These are phyloP conservation scores for Talaromyces stipitatus DNA, from an alignment of 495 filamentous ascomycete genomes.

Conservation along the genomic window DNA sequence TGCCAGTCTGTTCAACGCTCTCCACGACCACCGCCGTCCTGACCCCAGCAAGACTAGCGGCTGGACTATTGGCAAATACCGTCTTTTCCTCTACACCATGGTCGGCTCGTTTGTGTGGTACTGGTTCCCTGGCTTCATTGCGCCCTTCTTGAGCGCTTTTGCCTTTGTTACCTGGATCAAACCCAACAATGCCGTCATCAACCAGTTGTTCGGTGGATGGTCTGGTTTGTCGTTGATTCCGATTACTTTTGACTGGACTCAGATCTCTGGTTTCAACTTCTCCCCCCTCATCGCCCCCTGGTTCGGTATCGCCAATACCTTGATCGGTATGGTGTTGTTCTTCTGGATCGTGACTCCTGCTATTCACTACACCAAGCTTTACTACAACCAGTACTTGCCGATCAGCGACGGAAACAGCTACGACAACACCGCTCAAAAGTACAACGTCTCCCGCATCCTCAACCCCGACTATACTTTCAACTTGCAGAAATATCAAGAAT, in stretches of 20 bases:
- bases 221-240: constrained; percentile 54
- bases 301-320: constrained; percentile 53
- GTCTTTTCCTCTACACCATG: constrained; percentile 56
- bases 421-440: constrained; percentile 46
- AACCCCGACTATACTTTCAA: constrained; percentile 49
- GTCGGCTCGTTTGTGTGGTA: constrained; percentile 53
- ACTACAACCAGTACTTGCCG: constrained; percentile 46
- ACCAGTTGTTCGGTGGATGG: constrained; percentile 54
- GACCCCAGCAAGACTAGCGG: constrained; percentile 52
- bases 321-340: constrained; percentile 48
- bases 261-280: constrained; percentile 55
- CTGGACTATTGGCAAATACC: constrained; percentile 58
- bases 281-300: constrained; percentile 64
- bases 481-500: constrained; percentile 40
- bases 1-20: constrained; percentile 58
- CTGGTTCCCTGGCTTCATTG: constrained; percentile 47
- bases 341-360: constrained; percentile 45
- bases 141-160: constrained; percentile 39
- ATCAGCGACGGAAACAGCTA: constrained; percentile 49
- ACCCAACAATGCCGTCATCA: constrained; percentile 40
- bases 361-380: constrained; percentile 43
- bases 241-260: constrained; percentile 64
- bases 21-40: constrained; percentile 56
- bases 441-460: constrained; percentile 47
- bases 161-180: constrained; percentile 44